phyloP scores from a whole-genome alignment of 2,329 filamentous ascomycete genomes.

The Aspergillus sojae region DNA sequence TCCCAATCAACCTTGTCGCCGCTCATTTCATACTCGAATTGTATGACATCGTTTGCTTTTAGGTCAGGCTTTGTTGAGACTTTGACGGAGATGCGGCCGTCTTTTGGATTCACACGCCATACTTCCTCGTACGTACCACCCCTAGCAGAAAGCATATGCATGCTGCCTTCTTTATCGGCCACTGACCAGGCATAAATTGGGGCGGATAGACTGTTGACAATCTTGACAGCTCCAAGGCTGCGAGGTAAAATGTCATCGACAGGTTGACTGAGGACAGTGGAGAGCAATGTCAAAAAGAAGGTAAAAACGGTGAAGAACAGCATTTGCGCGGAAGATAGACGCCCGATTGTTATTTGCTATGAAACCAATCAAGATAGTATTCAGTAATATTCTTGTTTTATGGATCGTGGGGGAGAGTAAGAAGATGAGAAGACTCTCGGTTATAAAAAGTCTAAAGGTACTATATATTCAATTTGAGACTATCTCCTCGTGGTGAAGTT shows the following conservation, averaged over 20 bases:
- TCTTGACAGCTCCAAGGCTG: conserved; percentile 27
- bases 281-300: background rate
- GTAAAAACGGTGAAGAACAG: background rate
- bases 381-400: no score
- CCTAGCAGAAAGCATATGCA: conserved; percentile 27
- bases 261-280: background rate
- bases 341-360: background rate
- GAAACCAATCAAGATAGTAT: background rate
- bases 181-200: conserved; percentile 39
- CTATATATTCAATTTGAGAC: no score
- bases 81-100: conserved; percentile 40
- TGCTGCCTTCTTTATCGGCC: conserved; percentile 24
- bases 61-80: conserved; percentile 24
- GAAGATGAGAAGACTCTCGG: no score
- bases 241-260: background rate
- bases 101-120: conserved; percentile 33
- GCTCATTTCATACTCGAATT: conserved; percentile 43
- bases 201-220: conserved; percentile 36
- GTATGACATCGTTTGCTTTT: conserved; percentile 23
- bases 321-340: background rate
- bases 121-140: conserved; percentile 33
- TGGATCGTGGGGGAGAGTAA: no score
- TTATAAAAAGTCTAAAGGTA: no score
- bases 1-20: conserved; percentile 42
- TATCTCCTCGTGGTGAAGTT: background rate